Evolutionary conservation across 148 eudicot species (phyloP).

Genomic region (Vaccinium corymbosum): DNA sequence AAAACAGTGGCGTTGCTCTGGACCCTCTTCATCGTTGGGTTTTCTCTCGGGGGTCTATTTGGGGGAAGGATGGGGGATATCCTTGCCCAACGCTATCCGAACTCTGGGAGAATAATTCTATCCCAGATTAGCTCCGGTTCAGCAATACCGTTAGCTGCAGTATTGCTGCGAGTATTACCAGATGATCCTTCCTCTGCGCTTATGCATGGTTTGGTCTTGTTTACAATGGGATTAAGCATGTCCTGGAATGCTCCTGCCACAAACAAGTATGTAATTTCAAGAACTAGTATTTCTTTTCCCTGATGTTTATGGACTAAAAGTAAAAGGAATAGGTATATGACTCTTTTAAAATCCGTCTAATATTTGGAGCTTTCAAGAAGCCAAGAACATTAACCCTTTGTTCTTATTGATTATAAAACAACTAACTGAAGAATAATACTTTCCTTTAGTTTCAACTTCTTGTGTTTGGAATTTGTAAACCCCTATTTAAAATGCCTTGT

Average conservation of each 20-base stretch:
- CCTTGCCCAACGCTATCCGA: slow-evolving; percentile 51
- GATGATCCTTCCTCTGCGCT: slow-evolving; percentile 56
- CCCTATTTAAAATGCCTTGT: not conserved
- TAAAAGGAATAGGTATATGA: not conserved
- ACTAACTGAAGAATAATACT: not conserved
- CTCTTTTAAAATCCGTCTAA: not conserved
- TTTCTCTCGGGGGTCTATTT: slow-evolving; percentile 66
- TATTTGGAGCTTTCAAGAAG: not conserved
- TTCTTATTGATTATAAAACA: not conserved
- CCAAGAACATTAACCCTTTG: not conserved
- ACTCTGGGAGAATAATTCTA: slow-evolving; percentile 69
- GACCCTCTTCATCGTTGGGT: slow-evolving; percentile 55
- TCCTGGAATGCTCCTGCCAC: slow-evolving; percentile 89
- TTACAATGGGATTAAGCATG: slow-evolving; percentile 61
- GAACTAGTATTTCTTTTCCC: not conserved
- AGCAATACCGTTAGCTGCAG: slow-evolving; percentile 76
- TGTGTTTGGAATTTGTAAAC: not conserved
- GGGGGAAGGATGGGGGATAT: slow-evolving; percentile 86
- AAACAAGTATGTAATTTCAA: slow-evolving; percentile 56
- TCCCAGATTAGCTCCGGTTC: slow-evolving; percentile 87
- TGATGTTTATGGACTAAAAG: no score
- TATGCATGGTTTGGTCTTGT: slow-evolving; percentile 56
- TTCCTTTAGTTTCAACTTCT: not conserved
- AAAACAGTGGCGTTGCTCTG: slow-evolving; percentile 59
- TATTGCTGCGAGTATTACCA: slow-evolving; percentile 59